Percentiles rank a stretch among this genome's conserved stretches.
Conservation (phyloP, 768 basidiomycete species). For the Strobilomyces dryophilus region DNA sequence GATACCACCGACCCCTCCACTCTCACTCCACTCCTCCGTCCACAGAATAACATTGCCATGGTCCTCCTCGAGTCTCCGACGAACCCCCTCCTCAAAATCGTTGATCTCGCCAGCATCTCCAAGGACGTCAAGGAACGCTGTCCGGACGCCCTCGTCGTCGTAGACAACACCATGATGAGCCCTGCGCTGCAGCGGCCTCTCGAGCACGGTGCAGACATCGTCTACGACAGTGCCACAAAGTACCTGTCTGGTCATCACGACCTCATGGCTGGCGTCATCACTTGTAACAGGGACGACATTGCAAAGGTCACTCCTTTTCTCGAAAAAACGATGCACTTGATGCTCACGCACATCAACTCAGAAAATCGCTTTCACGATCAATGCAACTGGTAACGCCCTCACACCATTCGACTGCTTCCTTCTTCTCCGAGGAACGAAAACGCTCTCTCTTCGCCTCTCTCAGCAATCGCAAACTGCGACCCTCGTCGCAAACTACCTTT, state of each 20-base stretch:
- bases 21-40: conserved; percentile 58
- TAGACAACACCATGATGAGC: conserved; percentile 99
- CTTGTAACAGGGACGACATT: conserved; percentile 87
- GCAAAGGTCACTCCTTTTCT: conserved; percentile 53
- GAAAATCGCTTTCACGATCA: conserved; percentile 90
- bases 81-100: conserved; percentile 94
- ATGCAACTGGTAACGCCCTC: conserved; percentile 89
- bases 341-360: conserved; percentile 29
- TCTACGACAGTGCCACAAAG: conserved; percentile 97
- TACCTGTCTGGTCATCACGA: conserved; percentile 98
- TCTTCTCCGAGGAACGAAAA: conserved; percentile 92
- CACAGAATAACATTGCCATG: conserved; percentile 77
- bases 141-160: conserved; percentile 78
- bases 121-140: conserved; percentile 79
- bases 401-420: conserved; percentile 97
- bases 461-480: conserved; percentile 82
- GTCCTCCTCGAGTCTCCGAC: conserved; percentile 97
- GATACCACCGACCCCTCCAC: conserved; percentile 78
- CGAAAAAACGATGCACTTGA: not conserved
- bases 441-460: conserved; percentile 93
- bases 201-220: conserved; percentile 94
- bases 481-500: conserved; percentile 81
- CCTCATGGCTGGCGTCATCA: conserved; percentile 96
- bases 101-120: conserved; percentile 81
- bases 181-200: conserved; percentile 94